phyloP scores from a whole-genome alignment of 1,139 yeast genomes.

The Hanseniaspora uvarum region DNA sequence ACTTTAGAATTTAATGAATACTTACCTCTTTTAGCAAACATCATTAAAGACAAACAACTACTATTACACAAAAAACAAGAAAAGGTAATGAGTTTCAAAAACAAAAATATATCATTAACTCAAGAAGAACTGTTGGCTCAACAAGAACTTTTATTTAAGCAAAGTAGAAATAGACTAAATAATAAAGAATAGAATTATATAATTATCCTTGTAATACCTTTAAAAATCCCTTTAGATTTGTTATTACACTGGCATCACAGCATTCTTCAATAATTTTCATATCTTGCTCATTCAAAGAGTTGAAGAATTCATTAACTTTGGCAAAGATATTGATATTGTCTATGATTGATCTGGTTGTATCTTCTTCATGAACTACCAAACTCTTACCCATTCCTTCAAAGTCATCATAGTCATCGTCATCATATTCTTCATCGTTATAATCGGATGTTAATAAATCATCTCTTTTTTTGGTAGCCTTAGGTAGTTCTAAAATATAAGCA shows the following conservation, averaged over 20 bases:
- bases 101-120: constrained; percentile 57
- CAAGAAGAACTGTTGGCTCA: constrained; percentile 87
- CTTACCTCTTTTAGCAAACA: constrained; percentile 70
- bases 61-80: constrained; percentile 79
- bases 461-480: constrained; percentile 57
- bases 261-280: constrained; percentile 32
- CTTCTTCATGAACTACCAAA: constrained; percentile 43
- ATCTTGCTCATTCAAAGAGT: constrained; percentile 23
- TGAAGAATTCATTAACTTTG: constrained; percentile 33
- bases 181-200: constrained; percentile 18
- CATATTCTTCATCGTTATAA: constrained; percentile 36
- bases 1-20: constrained; percentile 83
- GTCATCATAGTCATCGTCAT: constrained; percentile 33
- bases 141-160: constrained; percentile 85
- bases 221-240: constrained; percentile 28
- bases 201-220: constrained; percentile 26
- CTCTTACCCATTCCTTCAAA: constrained; percentile 28
- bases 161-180: constrained; percentile 63
- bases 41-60: constrained; percentile 78
- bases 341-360: constrained; percentile 64
- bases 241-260: constrained; percentile 28
- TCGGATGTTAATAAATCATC: constrained; percentile 45
- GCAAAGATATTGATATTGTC: constrained; percentile 58
- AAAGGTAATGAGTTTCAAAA: constrained; percentile 85
- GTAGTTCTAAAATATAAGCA: constrained; percentile 47